phyloP scores from a whole-genome alignment of 1,284 basidiomycete species.

The Heterobasidion occidentale region DNA sequence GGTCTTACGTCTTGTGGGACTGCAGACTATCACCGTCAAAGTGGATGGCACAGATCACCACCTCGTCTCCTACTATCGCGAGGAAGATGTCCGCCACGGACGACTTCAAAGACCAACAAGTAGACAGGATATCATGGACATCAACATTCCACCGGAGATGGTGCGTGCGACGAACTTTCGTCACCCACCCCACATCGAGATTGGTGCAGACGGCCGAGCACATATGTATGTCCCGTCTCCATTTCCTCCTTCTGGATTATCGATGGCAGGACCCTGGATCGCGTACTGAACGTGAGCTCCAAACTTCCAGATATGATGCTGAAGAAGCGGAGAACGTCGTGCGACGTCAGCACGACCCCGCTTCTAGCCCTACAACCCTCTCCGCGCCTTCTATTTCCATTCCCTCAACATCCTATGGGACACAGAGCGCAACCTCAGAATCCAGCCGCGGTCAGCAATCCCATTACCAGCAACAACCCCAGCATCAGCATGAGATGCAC shows the following conservation, averaged over 20 bases:
- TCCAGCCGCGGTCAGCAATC: too few relatives aligned
- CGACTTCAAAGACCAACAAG: slow-evolving; percentile 55
- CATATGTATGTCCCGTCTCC: slow-evolving; percentile 33
- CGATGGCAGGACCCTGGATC: too few relatives aligned
- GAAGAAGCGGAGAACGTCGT: too few relatives aligned
- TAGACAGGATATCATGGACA: slow-evolving; percentile 54
- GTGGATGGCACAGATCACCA: slow-evolving; percentile 72
- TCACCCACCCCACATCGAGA: slow-evolving; percentile 62
- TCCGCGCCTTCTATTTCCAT: neutral
- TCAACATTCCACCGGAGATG: slow-evolving; percentile 61
- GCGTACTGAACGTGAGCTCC: too few relatives aligned
- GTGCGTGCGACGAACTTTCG: slow-evolving; percentile 67
- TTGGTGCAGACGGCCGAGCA: slow-evolving; percentile 51
- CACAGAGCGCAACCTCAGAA: neutral
- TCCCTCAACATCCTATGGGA: neutral
- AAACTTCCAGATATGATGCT: too few relatives aligned
- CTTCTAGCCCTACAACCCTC: too few relatives aligned
- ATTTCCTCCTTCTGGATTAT: too few relatives aligned
- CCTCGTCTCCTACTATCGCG: slow-evolving; percentile 74
- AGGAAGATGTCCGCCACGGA: slow-evolving; percentile 63
- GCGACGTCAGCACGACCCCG: too few relatives aligned
- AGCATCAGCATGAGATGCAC: too few relatives aligned
- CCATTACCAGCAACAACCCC: too few relatives aligned
- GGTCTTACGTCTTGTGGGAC: neutral
- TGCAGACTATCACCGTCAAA: slow-evolving; percentile 72